phyloP scores from a whole-genome alignment of 202 grass and related monocot species.

The Setaria viridis region DNA sequence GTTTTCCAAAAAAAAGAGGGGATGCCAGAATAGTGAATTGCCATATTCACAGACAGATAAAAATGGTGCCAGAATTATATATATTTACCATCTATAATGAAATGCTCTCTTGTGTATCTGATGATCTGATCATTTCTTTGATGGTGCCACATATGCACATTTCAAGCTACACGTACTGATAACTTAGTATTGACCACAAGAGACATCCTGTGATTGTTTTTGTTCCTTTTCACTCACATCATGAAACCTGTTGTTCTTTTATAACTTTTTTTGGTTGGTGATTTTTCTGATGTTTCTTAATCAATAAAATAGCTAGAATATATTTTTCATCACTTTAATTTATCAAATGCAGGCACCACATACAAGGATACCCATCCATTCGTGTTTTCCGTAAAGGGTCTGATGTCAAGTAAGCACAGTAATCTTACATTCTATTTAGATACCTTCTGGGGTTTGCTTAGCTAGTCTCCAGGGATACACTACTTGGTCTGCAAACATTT shows the following conservation, averaged over 20 bases:
- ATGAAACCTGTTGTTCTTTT: conserved; percentile 1
- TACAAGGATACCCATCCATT: conserved; percentile 98
- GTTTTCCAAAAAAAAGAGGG: background rate
- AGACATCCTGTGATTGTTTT: background rate
- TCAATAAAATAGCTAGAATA: background rate
- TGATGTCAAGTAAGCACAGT: conserved; percentile 88
- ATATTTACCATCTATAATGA: background rate
- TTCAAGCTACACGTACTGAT: background rate
- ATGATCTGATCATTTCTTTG: background rate
- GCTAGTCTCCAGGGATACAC: background rate
- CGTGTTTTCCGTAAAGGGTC: conserved; percentile 93
- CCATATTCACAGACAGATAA: background rate
- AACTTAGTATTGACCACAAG: conserved; percentile 4
- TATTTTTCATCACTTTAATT: conserved; percentile 26
- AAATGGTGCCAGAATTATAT: background rate
- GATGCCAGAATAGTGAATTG: background rate
- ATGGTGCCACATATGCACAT: background rate
- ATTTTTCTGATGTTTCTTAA: conserved; percentile 20
- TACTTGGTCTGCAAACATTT: background rate
- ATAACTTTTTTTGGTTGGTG: conserved; percentile 18
- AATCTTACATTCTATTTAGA: conserved; percentile 29
- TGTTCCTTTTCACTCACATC: conserved; percentile 14
- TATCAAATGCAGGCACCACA: conserved; percentile 82
- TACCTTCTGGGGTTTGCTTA: conserved; percentile 27
- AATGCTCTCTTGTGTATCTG: background rate